Evolutionary conservation across 345 rosid species (phyloP).

Genomic region (Diplotaxis tenuifolia): DNA sequence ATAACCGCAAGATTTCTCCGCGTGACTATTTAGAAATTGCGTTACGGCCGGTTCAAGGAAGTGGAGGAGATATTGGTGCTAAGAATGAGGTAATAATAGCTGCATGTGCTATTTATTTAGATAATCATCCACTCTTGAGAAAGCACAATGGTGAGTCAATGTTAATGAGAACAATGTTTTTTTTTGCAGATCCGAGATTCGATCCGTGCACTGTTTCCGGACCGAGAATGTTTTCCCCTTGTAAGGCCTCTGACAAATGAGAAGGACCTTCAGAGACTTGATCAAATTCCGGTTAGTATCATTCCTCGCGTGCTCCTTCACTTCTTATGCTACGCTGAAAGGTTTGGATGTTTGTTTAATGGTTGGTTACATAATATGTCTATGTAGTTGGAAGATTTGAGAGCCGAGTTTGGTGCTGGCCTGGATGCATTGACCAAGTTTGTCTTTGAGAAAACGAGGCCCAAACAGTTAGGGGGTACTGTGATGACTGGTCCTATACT

Average conservation of each 20-base stretch:
- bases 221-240: conserved; percentile 90
- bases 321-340: not conserved
- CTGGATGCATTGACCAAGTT: conserved; percentile 90
- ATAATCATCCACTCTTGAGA: not conserved
- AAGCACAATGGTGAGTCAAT: not conserved
- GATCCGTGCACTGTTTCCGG: conserved; percentile 87
- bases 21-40: conserved; percentile 97
- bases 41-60: conserved; percentile 78
- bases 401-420: conserved; percentile 87
- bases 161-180: not conserved
- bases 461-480: conserved; percentile 90
- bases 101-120: not conserved
- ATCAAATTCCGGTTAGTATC: conserved; percentile 75
- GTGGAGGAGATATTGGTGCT: conserved; percentile 74
- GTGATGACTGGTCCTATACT: conserved; percentile 90
- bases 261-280: conserved; percentile 82
- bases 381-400: conserved; percentile 67
- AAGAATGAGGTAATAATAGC: conserved; percentile 86
- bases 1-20: conserved; percentile 77
- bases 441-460: conserved; percentile 96
- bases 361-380: not conserved
- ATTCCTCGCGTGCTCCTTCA: not conserved
- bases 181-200: conserved; percentile 75
- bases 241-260: conserved; percentile 90
- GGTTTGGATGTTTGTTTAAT: conserved; percentile 4